These are phyloP conservation scores for Colletotrichum australisinense DNA, from an alignment of 2,329 filamentous ascomycete species.

Conservation along the genomic window DNA sequence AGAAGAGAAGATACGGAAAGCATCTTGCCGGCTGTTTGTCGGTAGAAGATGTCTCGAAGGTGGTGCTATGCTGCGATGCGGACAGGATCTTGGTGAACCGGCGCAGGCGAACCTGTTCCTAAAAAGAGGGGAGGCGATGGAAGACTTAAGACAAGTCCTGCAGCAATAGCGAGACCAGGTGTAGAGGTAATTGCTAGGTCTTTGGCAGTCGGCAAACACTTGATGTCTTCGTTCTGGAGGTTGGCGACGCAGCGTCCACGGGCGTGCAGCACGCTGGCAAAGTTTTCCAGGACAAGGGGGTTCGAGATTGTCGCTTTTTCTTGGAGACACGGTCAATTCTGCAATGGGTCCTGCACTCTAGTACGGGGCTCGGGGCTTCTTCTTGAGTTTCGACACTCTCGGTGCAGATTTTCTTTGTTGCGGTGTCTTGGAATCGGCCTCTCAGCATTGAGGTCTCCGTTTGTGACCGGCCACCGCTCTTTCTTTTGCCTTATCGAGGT, in stretches of 20 bases:
- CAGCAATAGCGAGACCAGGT: constrained; percentile 34
- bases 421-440: constrained; percentile 61
- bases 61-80: constrained; percentile 27
- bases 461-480: constrained; percentile 62
- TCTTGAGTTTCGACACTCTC: constrained; percentile 49
- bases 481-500: constrained; percentile 53
- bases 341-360: constrained; percentile 26
- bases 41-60: constrained; percentile 34
- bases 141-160: constrained; percentile 48
- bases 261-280: constrained; percentile 37
- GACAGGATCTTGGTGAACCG: constrained; percentile 21
- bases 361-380: constrained; percentile 24
- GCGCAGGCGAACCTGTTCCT: constrained; percentile 19
- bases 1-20: constrained; percentile 74
- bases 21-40: constrained; percentile 59
- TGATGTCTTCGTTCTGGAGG: constrained; percentile 24
- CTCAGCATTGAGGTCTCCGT: constrained; percentile 54
- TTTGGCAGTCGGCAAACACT: constrained; percentile 32
- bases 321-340: constrained; percentile 34
- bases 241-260: constrained; percentile 16
- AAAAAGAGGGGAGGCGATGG: constrained; percentile 35
- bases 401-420: constrained; percentile 60
- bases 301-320: constrained; percentile 49
- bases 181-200: constrained; percentile 10
- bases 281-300: constrained; percentile 42